Percentiles rank a stretch among this genome's conserved stretches.
Conservation (phyloP, 2,329 filamentous ascomycete genomes). For the Penicillium sp. region DNA sequence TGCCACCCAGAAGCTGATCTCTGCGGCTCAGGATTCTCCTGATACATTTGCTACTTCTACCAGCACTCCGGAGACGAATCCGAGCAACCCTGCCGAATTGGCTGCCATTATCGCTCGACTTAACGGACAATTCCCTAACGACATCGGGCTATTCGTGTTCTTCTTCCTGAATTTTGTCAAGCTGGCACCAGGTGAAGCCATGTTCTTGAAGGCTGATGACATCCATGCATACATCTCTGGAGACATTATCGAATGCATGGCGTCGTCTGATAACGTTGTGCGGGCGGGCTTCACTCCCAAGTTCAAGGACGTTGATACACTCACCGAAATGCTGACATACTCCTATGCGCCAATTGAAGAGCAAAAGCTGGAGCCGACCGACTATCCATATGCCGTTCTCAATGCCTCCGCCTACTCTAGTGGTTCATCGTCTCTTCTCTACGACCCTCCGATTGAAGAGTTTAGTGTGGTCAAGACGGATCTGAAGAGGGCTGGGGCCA, state of each 20-base stretch:
- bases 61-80: slow-evolving; percentile 47
- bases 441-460: slow-evolving; percentile 93
- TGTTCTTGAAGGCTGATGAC: slow-evolving; percentile 93
- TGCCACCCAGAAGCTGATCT: slow-evolving; percentile 60
- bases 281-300: slow-evolving; percentile 96
- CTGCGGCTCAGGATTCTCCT: slow-evolving; percentile 63
- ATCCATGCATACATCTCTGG: slow-evolving; percentile 75
- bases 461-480: slow-evolving; percentile 80
- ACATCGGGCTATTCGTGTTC: slow-evolving; percentile 87
- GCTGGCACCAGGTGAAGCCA: slow-evolving; percentile 77
- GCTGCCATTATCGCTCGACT: slow-evolving; percentile 68
- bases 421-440: slow-evolving; percentile 62
- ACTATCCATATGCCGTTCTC: slow-evolving; percentile 76
- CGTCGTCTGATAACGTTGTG: slow-evolving; percentile 92
- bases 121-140: slow-evolving; percentile 73
- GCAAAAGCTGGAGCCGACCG: slow-evolving; percentile 80
- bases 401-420: slow-evolving; percentile 76
- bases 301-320: slow-evolving; percentile 87
- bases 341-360: slow-evolving; percentile 86
- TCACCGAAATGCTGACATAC: slow-evolving; percentile 89
- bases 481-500: slow-evolving; percentile 60
- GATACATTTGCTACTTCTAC: too few species aligned
- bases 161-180: slow-evolving; percentile 97
- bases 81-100: slow-evolving; percentile 49
- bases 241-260: slow-evolving; percentile 99